Evolutionary conservation across 345 rosid species (phyloP), one percentile per base, ranked within the genome.

Genomic region (Populus tremula): DNA sequence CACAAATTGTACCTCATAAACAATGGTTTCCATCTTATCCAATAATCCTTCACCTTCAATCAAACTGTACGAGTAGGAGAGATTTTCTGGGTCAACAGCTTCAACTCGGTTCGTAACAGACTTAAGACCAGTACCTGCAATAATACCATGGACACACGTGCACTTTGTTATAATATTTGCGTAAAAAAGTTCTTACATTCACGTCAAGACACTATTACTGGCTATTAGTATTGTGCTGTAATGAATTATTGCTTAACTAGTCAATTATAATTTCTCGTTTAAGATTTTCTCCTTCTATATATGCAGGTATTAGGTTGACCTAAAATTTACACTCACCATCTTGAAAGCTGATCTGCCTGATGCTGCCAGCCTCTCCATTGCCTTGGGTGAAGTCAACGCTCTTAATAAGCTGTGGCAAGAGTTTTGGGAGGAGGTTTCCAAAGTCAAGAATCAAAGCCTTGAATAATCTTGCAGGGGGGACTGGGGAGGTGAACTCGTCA

Each of bases 351-450:
- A 61, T 68, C 59, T 56, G 62, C 56, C 73, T 88, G 82, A 85
- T 78, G 65, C 64, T 86, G 27, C 88, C 88, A 11, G 85, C 73
- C 12, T 86, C 91, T n/a, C 88, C 91, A 61, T 86, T 73, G 13
- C 91, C 88, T 70, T 85, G 62, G 7, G 85, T 6, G 21, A 69
- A 23, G 29, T 86, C 78, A 8, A 43, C 27, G 3, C 72, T 83
- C 76, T 76, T 76, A 43, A 85, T 23, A 39, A 76, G 82, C 23
- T 83, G 76, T 4, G 88, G 87, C 41, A 82, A 6, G n/a, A 85
- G 75, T 82, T 83, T 85, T 49, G 85, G 85, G 70, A 87, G 31
- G 65, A 85, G 84, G 9, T 38, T 74, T 18, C 87, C 82, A 14
- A 67, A 62, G 1, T 88, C 82, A 11, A 85, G 14, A 9, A 78